Percentiles rank a stretch among this genome's conserved stretches.
Evolutionary conservation across 2,329 filamentous ascomycete genomes (phyloP).

Genomic region (Ilyonectria mors-panacis): DNA sequence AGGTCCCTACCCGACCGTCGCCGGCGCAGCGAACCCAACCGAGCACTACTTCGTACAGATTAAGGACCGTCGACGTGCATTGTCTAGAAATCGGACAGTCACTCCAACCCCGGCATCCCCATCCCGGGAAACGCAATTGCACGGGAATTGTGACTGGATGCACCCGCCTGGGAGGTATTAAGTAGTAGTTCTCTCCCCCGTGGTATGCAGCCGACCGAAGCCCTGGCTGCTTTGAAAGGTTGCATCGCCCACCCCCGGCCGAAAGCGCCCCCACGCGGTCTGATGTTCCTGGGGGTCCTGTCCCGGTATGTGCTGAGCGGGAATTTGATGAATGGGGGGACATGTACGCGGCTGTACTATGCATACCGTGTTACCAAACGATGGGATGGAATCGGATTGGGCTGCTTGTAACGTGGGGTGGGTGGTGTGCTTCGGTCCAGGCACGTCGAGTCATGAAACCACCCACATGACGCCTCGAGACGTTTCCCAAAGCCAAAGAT

Average conservation of each 20-base stretch:
- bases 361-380: background rate
- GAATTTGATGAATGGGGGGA: background rate
- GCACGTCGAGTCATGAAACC: too few relatives aligned
- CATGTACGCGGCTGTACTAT: background rate
- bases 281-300: background rate
- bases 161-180: background rate
- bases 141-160: background rate
- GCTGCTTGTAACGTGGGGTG: too few relatives aligned
- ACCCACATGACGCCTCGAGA: too few relatives aligned
- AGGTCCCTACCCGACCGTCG: background rate
- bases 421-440: too few relatives aligned
- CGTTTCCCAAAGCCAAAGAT: too few relatives aligned
- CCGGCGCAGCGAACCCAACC: background rate
- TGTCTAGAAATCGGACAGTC: background rate
- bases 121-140: background rate
- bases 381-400: too few relatives aligned
- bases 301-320: background rate
- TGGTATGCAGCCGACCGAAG: background rate
- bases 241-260: background rate
- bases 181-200: background rate
- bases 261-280: background rate
- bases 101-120: background rate
- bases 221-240: background rate
- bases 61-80: background rate
- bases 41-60: background rate